These are phyloP conservation scores for Leccinum pellstonianum DNA, from an alignment of 768 basidiomycete genomes.

Conservation along the genomic window DNA sequence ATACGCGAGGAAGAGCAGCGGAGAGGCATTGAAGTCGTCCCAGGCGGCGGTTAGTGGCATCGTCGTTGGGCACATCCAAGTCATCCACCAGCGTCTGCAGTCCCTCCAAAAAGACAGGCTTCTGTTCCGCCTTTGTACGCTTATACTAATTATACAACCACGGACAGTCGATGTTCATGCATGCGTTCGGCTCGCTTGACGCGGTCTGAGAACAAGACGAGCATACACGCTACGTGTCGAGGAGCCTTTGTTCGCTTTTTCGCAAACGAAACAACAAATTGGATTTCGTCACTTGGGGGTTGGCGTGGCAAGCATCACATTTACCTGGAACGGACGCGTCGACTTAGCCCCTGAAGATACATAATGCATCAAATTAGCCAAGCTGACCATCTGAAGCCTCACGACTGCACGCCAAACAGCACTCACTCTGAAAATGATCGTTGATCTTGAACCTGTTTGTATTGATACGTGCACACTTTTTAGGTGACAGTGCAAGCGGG, in stretches of 20 bases:
- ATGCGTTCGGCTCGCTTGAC: slow-evolving; percentile 58
- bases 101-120: slow-evolving; percentile 30
- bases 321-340: slow-evolving; percentile 41
- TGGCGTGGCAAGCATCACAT: slow-evolving; percentile 59
- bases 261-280: slow-evolving; percentile 54
- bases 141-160: slow-evolving; percentile 84
- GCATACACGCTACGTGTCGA: slow-evolving; percentile 68
- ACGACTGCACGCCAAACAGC: slow-evolving; percentile 68
- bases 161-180: slow-evolving; percentile 85
- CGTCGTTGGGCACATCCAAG: slow-evolving; percentile 12
- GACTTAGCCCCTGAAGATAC: neutral
- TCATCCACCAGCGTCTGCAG: slow-evolving; percentile 33
- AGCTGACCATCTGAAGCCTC: slow-evolving; percentile 51
- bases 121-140: slow-evolving; percentile 56
- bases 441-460: slow-evolving; percentile 56
- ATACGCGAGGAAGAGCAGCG: too few relatives aligned
- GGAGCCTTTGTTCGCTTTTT: slow-evolving; percentile 52
- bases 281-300: slow-evolving; percentile 54
- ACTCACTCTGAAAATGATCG: slow-evolving; percentile 68
- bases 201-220: slow-evolving; percentile 62
- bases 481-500: slow-evolving; percentile 36
- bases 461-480: slow-evolving; percentile 29
- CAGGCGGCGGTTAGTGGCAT: too few relatives aligned
- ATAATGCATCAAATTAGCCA: neutral
- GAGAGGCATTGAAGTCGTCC: too few relatives aligned